Evolutionary conservation across 371 early-diverging fungal species (phyloP).

Genomic region (Synchytrium microbalum): DNA sequence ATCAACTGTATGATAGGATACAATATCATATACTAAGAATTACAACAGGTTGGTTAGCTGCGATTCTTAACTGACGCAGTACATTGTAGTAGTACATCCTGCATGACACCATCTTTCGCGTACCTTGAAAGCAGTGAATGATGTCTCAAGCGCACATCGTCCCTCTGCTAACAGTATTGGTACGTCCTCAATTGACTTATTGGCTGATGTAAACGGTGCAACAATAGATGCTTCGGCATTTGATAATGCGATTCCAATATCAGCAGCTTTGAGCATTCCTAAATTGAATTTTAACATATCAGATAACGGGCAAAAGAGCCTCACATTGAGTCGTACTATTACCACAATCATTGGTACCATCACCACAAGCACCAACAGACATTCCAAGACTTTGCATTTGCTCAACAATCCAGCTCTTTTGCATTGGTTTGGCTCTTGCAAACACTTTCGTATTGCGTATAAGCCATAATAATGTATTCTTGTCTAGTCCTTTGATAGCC

Average conservation of each 20-base stretch:
- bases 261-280: neutral
- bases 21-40: neutral
- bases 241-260: constrained; percentile 7
- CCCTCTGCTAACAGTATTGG: constrained; percentile 4
- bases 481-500: constrained; percentile 9
- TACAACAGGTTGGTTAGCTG: too few relatives aligned
- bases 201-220: constrained; percentile 7
- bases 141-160: constrained; percentile 11
- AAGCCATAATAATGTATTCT: constrained; percentile 11
- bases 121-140: constrained; percentile 9
- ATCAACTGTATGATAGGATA: constrained; percentile 7
- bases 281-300: too few relatives aligned
- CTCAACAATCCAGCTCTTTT: constrained; percentile 36
- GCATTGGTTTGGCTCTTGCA: constrained; percentile 30
- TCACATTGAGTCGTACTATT: too few relatives aligned
- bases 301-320: too few relatives aligned
- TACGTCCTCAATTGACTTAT: neutral
- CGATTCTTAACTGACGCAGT: too few relatives aligned
- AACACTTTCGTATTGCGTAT: constrained; percentile 21
- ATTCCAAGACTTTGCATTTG: constrained; percentile 21
- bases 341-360: neutral
- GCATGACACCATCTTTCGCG: too few relatives aligned
- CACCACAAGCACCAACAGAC: constrained; percentile 16
- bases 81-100: too few relatives aligned
- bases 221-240: constrained; percentile 10